Evolutionary conservation across 1,139 yeast species (phyloP).

Genomic region (Pichia sp.): DNA sequence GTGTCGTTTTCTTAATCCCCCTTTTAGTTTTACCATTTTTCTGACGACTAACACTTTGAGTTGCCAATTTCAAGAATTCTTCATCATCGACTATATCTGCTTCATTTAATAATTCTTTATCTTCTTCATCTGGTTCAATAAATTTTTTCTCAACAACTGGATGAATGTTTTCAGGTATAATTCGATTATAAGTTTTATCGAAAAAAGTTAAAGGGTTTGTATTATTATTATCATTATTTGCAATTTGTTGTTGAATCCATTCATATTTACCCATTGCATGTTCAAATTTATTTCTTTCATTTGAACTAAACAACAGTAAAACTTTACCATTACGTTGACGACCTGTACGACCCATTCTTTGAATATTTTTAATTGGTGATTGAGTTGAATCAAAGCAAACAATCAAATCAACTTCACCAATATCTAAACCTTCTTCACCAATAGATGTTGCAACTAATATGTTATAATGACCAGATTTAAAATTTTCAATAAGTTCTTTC

Average conservation of each 20-base stretch:
- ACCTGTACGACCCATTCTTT: conserved; percentile 98
- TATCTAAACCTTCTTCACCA: conserved; percentile 98
- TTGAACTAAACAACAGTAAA: conserved; percentile 66
- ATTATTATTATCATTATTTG: conserved; percentile 22
- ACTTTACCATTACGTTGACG: conserved; percentile 87
- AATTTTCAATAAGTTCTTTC: conserved; percentile 63
- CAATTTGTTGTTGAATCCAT: conserved; percentile 54
- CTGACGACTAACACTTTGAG: conserved; percentile 26
- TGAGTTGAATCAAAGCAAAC: conserved; percentile 89
- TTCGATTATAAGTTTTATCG: conserved; percentile 37
- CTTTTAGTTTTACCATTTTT: conserved; percentile 23
- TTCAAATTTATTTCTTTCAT: conserved; percentile 73
- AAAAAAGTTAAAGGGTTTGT: conserved; percentile 38
- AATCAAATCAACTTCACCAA: conserved; percentile 93
- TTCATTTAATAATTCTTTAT: conserved; percentile 30
- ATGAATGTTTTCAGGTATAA: conserved; percentile 48
- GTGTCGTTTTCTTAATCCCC: not conserved
- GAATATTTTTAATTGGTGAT: conserved; percentile 89
- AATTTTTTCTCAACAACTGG: conserved; percentile 52
- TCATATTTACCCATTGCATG: conserved; percentile 82
- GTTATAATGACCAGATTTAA: conserved; percentile 65
- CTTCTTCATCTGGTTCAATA: conserved; percentile 67
- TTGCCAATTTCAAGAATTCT: conserved; percentile 60
- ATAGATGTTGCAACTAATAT: conserved; percentile 91
- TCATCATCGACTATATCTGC: conserved; percentile 47